phyloP scores from a whole-genome alignment of 345 rosid species.

The Dimocarpus longan region DNA sequence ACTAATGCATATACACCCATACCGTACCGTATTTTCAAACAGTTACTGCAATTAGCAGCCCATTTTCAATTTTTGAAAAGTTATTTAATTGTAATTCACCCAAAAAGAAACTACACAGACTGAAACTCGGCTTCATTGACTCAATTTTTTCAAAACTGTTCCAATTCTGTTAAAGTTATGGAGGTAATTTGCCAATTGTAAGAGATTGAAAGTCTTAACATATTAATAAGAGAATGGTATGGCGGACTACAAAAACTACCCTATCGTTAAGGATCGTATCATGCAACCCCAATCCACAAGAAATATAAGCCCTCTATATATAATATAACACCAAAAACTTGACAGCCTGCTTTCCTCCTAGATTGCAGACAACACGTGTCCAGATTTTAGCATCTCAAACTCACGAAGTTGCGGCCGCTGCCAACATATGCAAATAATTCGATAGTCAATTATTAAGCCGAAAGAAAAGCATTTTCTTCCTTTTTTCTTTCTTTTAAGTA shows the following conservation, averaged over 20 bases:
- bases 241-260: not conserved
- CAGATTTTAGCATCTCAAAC: not conserved
- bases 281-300: not conserved
- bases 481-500: too few relatives aligned
- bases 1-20: too few relatives aligned
- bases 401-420: constrained; percentile 20
- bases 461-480: too few relatives aligned
- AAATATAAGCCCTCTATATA: not conserved
- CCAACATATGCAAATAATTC: not conserved
- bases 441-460: not conserved
- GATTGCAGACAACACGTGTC: not conserved
- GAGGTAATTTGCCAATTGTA: not conserved
- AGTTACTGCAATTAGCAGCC: too few relatives aligned
- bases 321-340: not conserved
- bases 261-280: not conserved
- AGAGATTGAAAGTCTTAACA: not conserved
- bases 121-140: not conserved
- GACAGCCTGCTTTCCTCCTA: not conserved
- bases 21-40: too few relatives aligned
- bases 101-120: too few relatives aligned
- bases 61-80: too few relatives aligned
- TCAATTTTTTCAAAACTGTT: not conserved
- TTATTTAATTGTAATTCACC: too few relatives aligned
- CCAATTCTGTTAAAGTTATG: not conserved
- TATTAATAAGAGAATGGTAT: not conserved